Base-by-base conservation (phyloP, 2,329 filamentous ascomycete species). In the Talaromyces albobiverticillius region DNA sequence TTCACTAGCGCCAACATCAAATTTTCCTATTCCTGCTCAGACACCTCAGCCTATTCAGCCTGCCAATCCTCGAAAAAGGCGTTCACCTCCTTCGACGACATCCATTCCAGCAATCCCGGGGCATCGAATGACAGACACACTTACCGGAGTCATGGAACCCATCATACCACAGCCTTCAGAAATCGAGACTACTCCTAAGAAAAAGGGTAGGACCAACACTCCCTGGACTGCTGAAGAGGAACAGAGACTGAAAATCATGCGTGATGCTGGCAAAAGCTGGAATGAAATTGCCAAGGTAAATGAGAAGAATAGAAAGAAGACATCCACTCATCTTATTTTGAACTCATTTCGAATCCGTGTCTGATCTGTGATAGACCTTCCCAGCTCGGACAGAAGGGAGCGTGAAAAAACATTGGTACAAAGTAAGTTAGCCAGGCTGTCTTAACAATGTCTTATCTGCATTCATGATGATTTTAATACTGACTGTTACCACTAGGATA, bases 391-490 rank as follows among this genome's bases (percentile, higher is more conserved):
- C 94, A 40, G 94, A 99, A 75, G 94, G 94, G 7, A 96, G 92
- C 67, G 94, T 99, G 20, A 99, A 97, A 81, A 99, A 97, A 76
- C 94, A 99, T 72, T 99, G 94, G 93, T 97, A 99, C 75, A 97
- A 97, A 82, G 90, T 90, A 77, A 53, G 75, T 60, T 55, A 40
- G 22, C 45, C 16, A 32, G n/a, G n/a, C n/a, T n/a, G n/a, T n/a
- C n/a, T n/a, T n/a, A n/a, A n/a, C n/a, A n/a, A n/a, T n/a, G n/a
- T 36, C 13, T 29, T n/a, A 38, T 54, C 46, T 31, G n/a, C n/a
- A n/a, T n/a, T n/a, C n/a, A n/a, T n/a, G n/a, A n/a, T n/a, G n/a
- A n/a, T n/a, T n/a, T 13, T 2, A 38, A 31, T 13, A 42, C 56
- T 51, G 45, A 66, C 71, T 56, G 70, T 58, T 43, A 53, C 45